Evolutionary conservation across 495 filamentous ascomycete genomes (phyloP).

Genomic region (Podospora australis): DNA sequence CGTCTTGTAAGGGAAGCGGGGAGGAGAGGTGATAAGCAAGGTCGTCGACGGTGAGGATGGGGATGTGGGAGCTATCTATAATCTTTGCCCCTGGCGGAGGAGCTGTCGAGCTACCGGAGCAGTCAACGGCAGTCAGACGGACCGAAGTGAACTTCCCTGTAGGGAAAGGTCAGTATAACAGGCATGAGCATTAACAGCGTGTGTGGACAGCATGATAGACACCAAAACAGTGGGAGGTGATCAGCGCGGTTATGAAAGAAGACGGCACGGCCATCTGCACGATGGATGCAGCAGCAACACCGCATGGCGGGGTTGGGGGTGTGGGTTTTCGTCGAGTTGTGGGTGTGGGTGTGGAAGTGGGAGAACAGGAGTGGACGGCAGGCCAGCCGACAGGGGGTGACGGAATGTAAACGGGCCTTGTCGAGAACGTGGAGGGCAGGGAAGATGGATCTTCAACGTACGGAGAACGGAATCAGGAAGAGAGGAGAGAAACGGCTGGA

Average conservation of each 20-base stretch:
- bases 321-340: no score
- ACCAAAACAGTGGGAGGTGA: constrained; percentile 36
- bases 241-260: constrained; percentile 36
- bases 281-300: constrained; percentile 29
- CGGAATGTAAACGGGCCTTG: constrained; percentile 24
- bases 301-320: constrained; percentile 37
- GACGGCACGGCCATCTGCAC: constrained; percentile 32
- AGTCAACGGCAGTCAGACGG: constrained; percentile 39
- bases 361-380: constrained; percentile 15
- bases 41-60: constrained; percentile 31
- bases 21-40: constrained; percentile 31
- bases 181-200: constrained; percentile 40
- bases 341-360: no score
- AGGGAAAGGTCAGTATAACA: constrained; percentile 34
- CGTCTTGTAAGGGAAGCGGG: constrained; percentile 31
- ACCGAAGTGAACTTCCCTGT: constrained; percentile 38
- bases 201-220: constrained; percentile 36
- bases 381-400: constrained; percentile 25
- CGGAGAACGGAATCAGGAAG: constrained; percentile 13
- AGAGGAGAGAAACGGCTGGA: constrained; percentile 4
- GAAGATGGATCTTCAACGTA: constrained; percentile 27
- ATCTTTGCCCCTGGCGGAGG: constrained; percentile 34
- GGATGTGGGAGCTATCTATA: constrained; percentile 34
- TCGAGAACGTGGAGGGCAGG: constrained; percentile 29
- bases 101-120: constrained; percentile 28